Evolutionary conservation across 2,329 filamentous ascomycete genomes (phyloP).

Genomic region (Neoarthrinium moseri): DNA sequence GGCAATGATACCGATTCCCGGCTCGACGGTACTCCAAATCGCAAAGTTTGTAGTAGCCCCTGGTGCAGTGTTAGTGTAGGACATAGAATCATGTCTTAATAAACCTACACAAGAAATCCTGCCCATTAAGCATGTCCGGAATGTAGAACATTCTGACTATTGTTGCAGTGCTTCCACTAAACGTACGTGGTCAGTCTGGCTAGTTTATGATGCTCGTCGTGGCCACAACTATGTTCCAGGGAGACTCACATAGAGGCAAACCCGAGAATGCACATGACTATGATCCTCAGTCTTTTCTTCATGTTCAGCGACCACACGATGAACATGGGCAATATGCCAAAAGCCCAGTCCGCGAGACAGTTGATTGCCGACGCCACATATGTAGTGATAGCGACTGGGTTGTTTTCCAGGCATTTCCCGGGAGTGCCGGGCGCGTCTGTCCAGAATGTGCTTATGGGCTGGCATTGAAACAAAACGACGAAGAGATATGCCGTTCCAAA

Average conservation of each 20-base stretch:
- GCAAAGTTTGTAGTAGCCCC: conserved; percentile 6
- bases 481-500: conserved; percentile 7
- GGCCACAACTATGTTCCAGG: background rate
- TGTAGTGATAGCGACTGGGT: background rate
- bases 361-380: conserved; percentile 7
- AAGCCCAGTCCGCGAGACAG: conserved; percentile 8
- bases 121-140: background rate
- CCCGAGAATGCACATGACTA: conserved; percentile 7
- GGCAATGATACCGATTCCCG: conserved; percentile 3
- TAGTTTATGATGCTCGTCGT: background rate
- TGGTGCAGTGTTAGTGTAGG: background rate
- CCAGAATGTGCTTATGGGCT: conserved; percentile 9
- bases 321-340: conserved; percentile 7
- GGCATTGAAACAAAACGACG: conserved; percentile 7
- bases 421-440: conserved; percentile 4
- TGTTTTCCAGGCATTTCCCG: conserved; percentile 8
- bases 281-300: conserved; percentile 1
- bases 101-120: conserved; percentile 10
- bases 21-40: conserved; percentile 8
- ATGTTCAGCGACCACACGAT: conserved; percentile 10
- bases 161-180: conserved; percentile 5
- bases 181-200: background rate
- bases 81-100: no score
- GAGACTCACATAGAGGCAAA: conserved; percentile 11
- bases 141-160: conserved; percentile 1